Base-by-base conservation (phyloP, 2,329 filamentous ascomycete species). In the Apiospora hydei region DNA sequence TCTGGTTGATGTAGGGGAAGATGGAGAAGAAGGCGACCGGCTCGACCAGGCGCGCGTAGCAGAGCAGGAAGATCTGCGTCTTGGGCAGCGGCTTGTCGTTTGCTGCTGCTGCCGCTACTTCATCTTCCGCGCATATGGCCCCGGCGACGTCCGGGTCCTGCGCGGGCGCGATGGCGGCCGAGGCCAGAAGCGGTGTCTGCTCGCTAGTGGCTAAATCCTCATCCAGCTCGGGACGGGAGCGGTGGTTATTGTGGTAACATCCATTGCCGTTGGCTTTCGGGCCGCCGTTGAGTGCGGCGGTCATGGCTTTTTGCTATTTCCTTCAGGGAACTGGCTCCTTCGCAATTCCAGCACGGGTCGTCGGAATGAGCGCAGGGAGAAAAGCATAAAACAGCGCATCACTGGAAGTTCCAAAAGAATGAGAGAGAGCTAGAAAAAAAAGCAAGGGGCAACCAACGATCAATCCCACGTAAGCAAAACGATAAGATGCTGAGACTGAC, bases 11-110 rank as follows among this genome's bases (percentile, higher is more conserved):
- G 82, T 93, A 96, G 0, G 93, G 92, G 77, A 96, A 93, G 80
- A 96, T 94, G 79, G 87, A 90, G 84, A 95, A 96, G 84, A 94
- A 96, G n/a, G 93, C 92, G 53, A 95, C 87, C 0, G 94, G 93
- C 78, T 96, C 94, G 64, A 94, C 85, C 38, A 93, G 79, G 7
- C 93, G 89, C 1, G 91, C 90, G 79, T 91, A 93, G 84, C 93
- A 96, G 16, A 96, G 88, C 14, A 93, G 81, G 44, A 92, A 80
- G 70, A 96, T 90, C 80, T 96, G 94, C n/a, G 79, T 70, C 73
- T 83, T 85, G n/a, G 90, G 88, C 18, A 93, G 79, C 0, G 88
- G 86, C 71, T 84, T 87, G 76, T 85, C 82, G 1, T 84, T 5
- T 38, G 51, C 26, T 21, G 21, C 26, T 21, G 21, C 46, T n/a